These are phyloP conservation scores for Mycena albidolilacea DNA, from an alignment of 768 basidiomycete species.

Conservation along the genomic window DNA sequence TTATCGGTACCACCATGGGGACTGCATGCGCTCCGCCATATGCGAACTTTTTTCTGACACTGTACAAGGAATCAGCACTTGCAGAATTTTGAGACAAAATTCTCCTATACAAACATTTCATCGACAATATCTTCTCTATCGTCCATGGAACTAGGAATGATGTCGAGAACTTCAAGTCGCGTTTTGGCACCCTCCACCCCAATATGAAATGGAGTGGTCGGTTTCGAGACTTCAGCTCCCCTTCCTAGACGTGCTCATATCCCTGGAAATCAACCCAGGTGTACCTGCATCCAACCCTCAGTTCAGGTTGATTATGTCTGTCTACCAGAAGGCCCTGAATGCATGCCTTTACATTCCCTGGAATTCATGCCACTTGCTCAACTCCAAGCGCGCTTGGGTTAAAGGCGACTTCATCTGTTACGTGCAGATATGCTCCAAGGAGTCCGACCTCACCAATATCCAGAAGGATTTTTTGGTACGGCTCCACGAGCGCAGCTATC, in stretches of 20 bases:
- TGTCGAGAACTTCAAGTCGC: slow-evolving; percentile 29
- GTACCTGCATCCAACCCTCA: no score
- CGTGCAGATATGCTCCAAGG: slow-evolving; percentile 19
- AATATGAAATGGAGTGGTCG: slow-evolving; percentile 19
- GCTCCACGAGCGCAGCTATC: slow-evolving; percentile 27
- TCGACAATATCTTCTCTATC: slow-evolving; percentile 32
- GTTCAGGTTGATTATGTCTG: no score
- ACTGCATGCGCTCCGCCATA: slow-evolving; percentile 34
- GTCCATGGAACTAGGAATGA: slow-evolving; percentile 24
- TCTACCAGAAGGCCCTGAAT: no score
- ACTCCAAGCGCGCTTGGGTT: slow-evolving; percentile 16
- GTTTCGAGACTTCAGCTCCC: not conserved
- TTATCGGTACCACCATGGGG: slow-evolving; percentile 38
- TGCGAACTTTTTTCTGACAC: slow-evolving; percentile 37
- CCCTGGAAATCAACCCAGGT: slow-evolving; percentile 14
- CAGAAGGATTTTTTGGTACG: slow-evolving; percentile 8
- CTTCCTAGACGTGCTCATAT: no score
- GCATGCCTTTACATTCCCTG: no score
- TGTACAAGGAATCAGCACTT: slow-evolving; percentile 26
- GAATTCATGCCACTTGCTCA: slow-evolving; percentile 14
- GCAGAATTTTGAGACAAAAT: slow-evolving; percentile 24
- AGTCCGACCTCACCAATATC: slow-evolving; percentile 20
- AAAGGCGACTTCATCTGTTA: slow-evolving; percentile 9
- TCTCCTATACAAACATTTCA: slow-evolving; percentile 33
- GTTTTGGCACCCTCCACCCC: slow-evolving; percentile 26